Percentiles rank a stretch among this genome's conserved stretches.
Evolutionary conservation across 78 protist genomes (phyloP).

Genomic region (Dictyostelium brefeldianum): DNA sequence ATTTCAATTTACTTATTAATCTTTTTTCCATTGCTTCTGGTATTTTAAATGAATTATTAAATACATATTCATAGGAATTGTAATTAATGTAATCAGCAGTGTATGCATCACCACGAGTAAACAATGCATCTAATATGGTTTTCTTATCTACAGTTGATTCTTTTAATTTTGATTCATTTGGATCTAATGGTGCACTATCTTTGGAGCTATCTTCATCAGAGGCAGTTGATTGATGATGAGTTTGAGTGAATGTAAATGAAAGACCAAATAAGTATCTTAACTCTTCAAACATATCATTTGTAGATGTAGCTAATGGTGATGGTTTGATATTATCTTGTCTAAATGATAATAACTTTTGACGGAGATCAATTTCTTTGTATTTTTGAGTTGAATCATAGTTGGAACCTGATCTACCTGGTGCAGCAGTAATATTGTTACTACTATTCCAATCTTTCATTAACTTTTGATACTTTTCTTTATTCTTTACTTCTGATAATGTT

Average conservation of each 20-base stretch:
- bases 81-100: not conserved
- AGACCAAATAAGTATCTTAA: conserved; percentile 5
- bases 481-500: not conserved
- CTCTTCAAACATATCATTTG: conserved; percentile 6
- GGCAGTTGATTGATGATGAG: not conserved
- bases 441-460: conserved; percentile 29
- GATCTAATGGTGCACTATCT: not conserved
- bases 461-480: conserved; percentile 15
- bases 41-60: not conserved
- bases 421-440: not conserved
- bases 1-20: not conserved
- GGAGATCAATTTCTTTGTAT: not conserved
- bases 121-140: not conserved
- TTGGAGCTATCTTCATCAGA: not conserved
- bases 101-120: not conserved
- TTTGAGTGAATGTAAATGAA: conserved; percentile 1
- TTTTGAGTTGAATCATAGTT: not conserved
- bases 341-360: conserved; percentile 15
- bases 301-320: not conserved
- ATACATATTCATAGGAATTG: not conserved
- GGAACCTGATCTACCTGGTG: not conserved
- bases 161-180: not conserved
- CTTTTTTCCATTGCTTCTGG: not conserved
- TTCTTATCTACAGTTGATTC: conserved; percentile 10
- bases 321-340: not conserved